Evolutionary conservation across 768 basidiomycete species (phyloP).

Genomic region (Mycena albidolilacea): DNA sequence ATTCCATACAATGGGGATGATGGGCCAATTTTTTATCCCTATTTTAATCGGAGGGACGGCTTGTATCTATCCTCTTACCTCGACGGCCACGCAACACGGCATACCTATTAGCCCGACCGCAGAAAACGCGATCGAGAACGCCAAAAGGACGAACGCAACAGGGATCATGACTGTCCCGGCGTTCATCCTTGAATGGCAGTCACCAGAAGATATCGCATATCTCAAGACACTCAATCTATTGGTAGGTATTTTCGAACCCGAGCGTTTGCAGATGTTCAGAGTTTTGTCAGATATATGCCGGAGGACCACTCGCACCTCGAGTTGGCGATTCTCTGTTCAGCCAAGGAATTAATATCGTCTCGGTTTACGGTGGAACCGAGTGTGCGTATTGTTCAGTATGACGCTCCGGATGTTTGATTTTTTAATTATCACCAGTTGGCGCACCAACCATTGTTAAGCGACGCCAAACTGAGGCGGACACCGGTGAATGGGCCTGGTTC

Average conservation of each 20-base stretch:
- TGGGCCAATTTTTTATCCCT: constrained; percentile 48
- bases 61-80: constrained; percentile 52
- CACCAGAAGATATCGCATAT: constrained; percentile 45
- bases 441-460: constrained; percentile 33
- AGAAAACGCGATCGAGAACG: constrained; percentile 55
- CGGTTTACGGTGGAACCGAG: constrained; percentile 58
- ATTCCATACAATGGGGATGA: constrained; percentile 56
- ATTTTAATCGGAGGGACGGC: constrained; percentile 46
- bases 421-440: constrained; percentile 36
- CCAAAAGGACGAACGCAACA: constrained; percentile 46
- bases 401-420: not conserved
- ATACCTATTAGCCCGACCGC: constrained; percentile 56
- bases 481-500: constrained; percentile 51
- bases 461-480: constrained; percentile 36
- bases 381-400: constrained; percentile 19
- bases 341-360: constrained; percentile 51
- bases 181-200: constrained; percentile 57
- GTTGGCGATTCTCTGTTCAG: constrained; percentile 53
- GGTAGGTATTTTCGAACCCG: constrained; percentile 41
- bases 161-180: constrained; percentile 54
- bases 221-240: constrained; percentile 46
- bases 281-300: constrained; percentile 48
- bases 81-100: constrained; percentile 33
- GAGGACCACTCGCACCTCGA: constrained; percentile 54
- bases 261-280: not conserved